These are phyloP conservation scores for Grigorovia yakushimaensis DNA, from an alignment of 805 yeast genomes.

Conservation along the genomic window DNA sequence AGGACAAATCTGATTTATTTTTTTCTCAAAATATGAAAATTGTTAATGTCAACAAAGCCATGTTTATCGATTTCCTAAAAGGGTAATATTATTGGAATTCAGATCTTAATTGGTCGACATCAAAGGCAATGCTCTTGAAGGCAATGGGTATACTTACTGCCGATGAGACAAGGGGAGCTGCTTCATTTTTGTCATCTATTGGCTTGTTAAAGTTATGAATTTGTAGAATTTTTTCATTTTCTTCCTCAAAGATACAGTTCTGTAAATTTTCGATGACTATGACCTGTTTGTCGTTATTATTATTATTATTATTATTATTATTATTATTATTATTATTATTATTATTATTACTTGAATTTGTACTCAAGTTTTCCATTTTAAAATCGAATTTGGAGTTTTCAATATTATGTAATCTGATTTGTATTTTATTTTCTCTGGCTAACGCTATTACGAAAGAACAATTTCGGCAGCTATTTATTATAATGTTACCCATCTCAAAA, in stretches of 20 bases:
- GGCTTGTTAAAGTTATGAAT: background rate
- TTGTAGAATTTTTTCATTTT: background rate
- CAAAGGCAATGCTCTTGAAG: background rate
- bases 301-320: no score
- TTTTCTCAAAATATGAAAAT: background rate
- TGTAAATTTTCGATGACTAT: constrained; percentile 21
- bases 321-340: no score
- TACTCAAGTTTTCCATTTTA: background rate
- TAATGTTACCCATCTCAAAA: constrained; percentile 19
- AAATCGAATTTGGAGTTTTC: constrained; percentile 16
- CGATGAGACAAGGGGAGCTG: background rate
- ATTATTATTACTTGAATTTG: no score
- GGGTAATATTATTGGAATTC: background rate
- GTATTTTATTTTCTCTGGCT: constrained; percentile 12
- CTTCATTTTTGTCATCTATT: background rate
- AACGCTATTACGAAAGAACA: constrained; percentile 8
- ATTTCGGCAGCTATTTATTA: constrained; percentile 13
- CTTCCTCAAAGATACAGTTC: constrained; percentile 14
- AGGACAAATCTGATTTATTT: no score
- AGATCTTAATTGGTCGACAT: background rate
- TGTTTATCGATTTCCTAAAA: constrained; percentile 1
- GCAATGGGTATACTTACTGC: background rate
- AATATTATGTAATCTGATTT: constrained; percentile 19
- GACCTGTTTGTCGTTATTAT: constrained; percentile 8
- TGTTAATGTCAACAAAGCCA: background rate